These are phyloP conservation scores for Penicillium maclennaniae DNA, from an alignment of 495 filamentous ascomycete genomes.

Conservation along the genomic window DNA sequence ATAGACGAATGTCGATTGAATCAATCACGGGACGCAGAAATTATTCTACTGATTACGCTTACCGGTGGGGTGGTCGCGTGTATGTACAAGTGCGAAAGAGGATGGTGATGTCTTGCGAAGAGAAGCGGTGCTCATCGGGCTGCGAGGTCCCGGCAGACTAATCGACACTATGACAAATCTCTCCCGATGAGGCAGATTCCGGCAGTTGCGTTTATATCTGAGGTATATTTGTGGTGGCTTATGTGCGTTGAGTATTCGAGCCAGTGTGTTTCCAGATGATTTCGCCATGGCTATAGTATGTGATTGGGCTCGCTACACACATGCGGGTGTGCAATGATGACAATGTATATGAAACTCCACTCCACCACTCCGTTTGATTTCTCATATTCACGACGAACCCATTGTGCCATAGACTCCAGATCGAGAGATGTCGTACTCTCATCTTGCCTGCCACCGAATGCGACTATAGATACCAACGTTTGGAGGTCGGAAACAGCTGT, in stretches of 20 bases:
- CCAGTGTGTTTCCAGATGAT: slow-evolving; percentile 22
- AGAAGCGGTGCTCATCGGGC: slow-evolving; percentile 44
- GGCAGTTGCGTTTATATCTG: too few species aligned
- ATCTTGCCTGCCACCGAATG: background rate
- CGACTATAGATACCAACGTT: background rate
- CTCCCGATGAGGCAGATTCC: slow-evolving; percentile 33
- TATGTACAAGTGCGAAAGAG: slow-evolving; percentile 67
- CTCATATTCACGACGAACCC: background rate
- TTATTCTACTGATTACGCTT: slow-evolving; percentile 64
- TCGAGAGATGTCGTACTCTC: background rate
- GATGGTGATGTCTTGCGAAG: slow-evolving; percentile 43
- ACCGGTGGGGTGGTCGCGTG: slow-evolving; percentile 61
- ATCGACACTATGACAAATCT: slow-evolving; percentile 45
- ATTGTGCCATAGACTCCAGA: background rate
- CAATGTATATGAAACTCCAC: too few species aligned
- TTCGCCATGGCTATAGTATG: background rate
- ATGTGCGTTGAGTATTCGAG: slow-evolving; percentile 48
- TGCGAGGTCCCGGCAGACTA: slow-evolving; percentile 51
- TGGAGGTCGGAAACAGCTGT: background rate
- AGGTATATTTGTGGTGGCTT: too few species aligned
- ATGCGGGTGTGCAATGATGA: too few species aligned
- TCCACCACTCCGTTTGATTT: too few species aligned
- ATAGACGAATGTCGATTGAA: slow-evolving; percentile 25
- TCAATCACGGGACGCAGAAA: slow-evolving; percentile 75
- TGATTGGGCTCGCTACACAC: too few species aligned